phyloP scores from a whole-genome alignment of 139 green algal species.

The Volvox reticuliferus region DNA sequence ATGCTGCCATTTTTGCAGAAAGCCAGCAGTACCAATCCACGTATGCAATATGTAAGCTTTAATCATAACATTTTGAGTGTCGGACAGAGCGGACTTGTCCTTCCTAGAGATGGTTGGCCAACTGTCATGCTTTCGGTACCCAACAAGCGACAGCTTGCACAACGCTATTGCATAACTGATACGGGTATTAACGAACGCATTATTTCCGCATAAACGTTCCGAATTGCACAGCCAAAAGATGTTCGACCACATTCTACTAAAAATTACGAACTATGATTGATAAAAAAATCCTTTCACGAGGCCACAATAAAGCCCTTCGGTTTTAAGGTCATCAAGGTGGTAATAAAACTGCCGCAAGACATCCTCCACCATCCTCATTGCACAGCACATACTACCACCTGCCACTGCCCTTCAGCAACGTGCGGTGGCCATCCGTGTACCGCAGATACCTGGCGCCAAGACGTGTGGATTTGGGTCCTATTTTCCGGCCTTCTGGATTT shows the following conservation, averaged over 20 bases:
- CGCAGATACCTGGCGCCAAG: neutral
- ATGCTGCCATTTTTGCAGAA: neutral
- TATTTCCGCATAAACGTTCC: neutral
- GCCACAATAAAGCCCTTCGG: neutral
- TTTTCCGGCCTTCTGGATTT: constrained; percentile 14
- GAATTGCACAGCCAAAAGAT: constrained; percentile 1
- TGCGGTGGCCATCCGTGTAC: neutral
- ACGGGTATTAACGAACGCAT: too few species aligned
- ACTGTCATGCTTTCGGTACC: neutral
- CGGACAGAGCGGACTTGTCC: too few species aligned
- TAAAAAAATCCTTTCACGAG: neutral
- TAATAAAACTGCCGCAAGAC: neutral
- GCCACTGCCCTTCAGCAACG: neutral
- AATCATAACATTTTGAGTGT: neutral
- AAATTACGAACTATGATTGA: neutral
- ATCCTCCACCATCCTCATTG: too few species aligned
- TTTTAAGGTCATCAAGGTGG: neutral
- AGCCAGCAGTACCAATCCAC: neutral
- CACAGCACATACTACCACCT: too few species aligned
- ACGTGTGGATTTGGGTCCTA: neutral
- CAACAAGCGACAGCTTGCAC: too few species aligned
- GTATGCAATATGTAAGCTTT: neutral
- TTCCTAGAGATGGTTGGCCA: neutral
- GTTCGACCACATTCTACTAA: constrained; percentile 5
- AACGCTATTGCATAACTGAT: neutral